Evolutionary conservation across 2,329 filamentous ascomycete species (phyloP), one percentile per base, ranked within the genome.

Genomic region (Pseudogymnoascus sp.): DNA sequence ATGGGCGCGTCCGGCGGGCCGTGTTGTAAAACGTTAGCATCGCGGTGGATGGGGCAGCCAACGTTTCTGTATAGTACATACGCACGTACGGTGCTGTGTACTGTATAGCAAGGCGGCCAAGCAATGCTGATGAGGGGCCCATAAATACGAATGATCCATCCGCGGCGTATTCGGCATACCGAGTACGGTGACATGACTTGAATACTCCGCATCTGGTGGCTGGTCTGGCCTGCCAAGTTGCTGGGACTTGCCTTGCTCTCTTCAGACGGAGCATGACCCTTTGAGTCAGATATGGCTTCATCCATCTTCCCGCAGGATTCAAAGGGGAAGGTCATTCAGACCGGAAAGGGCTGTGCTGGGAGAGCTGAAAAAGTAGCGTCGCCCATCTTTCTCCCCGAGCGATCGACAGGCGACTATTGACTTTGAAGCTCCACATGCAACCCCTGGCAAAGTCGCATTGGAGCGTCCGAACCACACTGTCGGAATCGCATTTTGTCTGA

Each of bases 1-100:
- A 16, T 52, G 45, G 45, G 45, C 45, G 45, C 45, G 45, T 52
- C 45, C 45, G 45, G 45, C 45, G 45, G 45, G 45, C 26, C 45
- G n/a, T 52, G 45, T 8, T 31, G 45, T 52, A 52, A 52, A 52
- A 31, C 45, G 31, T 52, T 52, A 8, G 14, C 26, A 31, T 4
- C 8, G 26, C 8, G 26, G 26, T 31, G 45, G 45, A 52, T 23
- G 26, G 26, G 21, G 21, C 41, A 14, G 45, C 26, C 45, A 52
- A 31, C n/a, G 26, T 16, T 12, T 29, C 6, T 6, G 23, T 19
- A 16, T 10, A 29, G 12, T 16, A 49, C 43, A 29, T 49, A 4
- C 14, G n/a, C 23, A 14, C 8, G 45, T 31, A 19, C 45, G 31
- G 45, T 31, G 23, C 14, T 29, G 26, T 6, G 7, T 26, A 26